Percentiles rank a stretch among this genome's conserved stretches.
These are phyloP conservation scores for Nemania abortiva DNA, from an alignment of 2,329 filamentous ascomycete genomes.

Conservation along the genomic window DNA sequence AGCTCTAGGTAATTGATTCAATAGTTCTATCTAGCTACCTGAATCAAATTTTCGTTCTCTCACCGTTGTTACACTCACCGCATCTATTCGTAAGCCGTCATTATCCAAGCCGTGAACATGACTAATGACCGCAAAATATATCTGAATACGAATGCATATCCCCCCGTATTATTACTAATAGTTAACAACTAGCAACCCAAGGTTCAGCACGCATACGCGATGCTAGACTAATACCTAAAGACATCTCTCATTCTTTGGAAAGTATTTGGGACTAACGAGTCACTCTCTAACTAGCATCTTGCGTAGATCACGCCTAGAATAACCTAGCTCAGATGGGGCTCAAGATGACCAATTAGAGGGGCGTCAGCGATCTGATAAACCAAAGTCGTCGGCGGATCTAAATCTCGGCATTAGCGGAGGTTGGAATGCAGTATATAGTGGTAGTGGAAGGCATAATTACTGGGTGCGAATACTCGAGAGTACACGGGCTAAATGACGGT, in stretches of 20 bases:
- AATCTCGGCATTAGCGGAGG: constrained; percentile 30
- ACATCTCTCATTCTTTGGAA: constrained; percentile 8
- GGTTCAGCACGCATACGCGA: neutral
- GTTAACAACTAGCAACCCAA: neutral
- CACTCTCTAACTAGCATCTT: neutral
- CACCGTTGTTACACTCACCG: neutral
- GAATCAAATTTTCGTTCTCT: neutral
- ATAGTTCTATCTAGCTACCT: neutral
- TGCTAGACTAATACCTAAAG: neutral
- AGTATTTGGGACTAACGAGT: neutral
- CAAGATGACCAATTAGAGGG: constrained; percentile 20
- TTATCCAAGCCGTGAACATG: neutral
- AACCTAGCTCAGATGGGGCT: neutral
- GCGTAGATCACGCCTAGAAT: constrained; percentile 12
- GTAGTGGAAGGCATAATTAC: neutral
- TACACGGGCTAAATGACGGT: constrained; percentile 23
- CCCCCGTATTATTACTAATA: neutral
- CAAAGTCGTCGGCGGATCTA: constrained; percentile 15
- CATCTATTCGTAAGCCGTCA: neutral
- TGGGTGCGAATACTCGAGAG: neutral
- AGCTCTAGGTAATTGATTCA: too few relatives aligned
- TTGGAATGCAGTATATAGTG: neutral
- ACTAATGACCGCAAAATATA: neutral
- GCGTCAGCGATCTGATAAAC: constrained; percentile 31
- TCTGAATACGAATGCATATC: neutral